Conservation (phyloP, 345 rosid species). For the Sisymbrium altissimum region DNA sequence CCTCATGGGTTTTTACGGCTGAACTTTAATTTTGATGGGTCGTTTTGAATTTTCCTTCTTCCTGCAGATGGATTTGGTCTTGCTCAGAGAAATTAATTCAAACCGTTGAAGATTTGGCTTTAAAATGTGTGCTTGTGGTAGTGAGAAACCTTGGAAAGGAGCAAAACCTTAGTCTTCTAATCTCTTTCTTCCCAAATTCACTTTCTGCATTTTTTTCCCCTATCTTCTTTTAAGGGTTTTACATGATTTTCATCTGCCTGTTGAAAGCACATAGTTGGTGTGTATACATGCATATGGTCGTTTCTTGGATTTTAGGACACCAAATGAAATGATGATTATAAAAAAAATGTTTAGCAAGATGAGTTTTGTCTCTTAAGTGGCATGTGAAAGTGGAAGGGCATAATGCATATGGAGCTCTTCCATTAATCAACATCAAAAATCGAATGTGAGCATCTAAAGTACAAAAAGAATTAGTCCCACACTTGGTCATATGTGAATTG, state of each 20-base stretch:
- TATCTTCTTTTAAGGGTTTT: not conserved
- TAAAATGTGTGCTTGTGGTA: slow-evolving; percentile 28
- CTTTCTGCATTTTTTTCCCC: not conserved
- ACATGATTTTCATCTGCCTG: slow-evolving; percentile 17
- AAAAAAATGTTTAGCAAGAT: not conserved
- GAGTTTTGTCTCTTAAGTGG: not conserved
- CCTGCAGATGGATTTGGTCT: slow-evolving; percentile 22
- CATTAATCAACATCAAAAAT: not conserved
- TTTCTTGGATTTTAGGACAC: slow-evolving; percentile 17
- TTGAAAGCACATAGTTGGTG: slow-evolving; percentile 22
- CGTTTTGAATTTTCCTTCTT: not conserved
- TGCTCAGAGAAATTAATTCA: not conserved
- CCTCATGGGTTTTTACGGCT: not conserved
- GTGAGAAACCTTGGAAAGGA: slow-evolving; percentile 18
- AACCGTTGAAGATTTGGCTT: slow-evolving; percentile 17
- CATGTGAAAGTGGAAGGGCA: not conserved
- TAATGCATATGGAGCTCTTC: not conserved
- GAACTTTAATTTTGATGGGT: not conserved
- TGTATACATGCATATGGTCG: slow-evolving; percentile 24
- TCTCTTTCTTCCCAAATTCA: slow-evolving; percentile 1
- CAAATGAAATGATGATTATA: not conserved
- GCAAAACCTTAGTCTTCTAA: slow-evolving; percentile 22
- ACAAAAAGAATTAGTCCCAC: not conserved
- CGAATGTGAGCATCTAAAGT: slow-evolving; percentile 4
- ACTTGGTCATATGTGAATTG: not conserved